Evolutionary conservation across 257 asterid species (phyloP).

Genomic region (Perilla frutescens): DNA sequence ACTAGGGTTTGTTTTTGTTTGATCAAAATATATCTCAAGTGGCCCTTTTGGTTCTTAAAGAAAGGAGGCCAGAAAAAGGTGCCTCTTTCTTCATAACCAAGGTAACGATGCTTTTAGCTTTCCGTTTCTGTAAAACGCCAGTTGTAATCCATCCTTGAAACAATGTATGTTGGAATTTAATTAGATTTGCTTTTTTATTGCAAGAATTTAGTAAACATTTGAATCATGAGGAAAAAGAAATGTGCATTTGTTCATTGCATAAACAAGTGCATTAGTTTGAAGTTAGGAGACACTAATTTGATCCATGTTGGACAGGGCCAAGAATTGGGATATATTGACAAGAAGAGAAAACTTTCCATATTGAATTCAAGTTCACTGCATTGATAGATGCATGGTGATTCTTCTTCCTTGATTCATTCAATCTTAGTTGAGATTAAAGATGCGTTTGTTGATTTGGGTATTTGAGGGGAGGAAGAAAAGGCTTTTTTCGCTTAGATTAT

Average conservation of each 20-base stretch:
- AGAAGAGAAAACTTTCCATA: neutral
- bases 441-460: slow-evolving; percentile 39
- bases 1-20: slow-evolving; percentile 36
- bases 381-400: slow-evolving; percentile 16
- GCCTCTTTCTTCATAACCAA: slow-evolving; percentile 58
- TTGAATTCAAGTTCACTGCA: slow-evolving; percentile 10
- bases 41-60: slow-evolving; percentile 40
- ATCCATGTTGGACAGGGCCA: slow-evolving; percentile 39
- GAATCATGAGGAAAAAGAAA: neutral
- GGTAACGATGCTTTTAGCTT: slow-evolving; percentile 43
- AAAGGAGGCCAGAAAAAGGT: slow-evolving; percentile 33
- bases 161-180: slow-evolving; percentile 5
- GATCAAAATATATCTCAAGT: slow-evolving; percentile 37
- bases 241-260: neutral
- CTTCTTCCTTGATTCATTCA: slow-evolving; percentile 1
- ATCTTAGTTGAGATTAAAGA: slow-evolving; percentile 16
- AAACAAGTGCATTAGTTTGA: neutral
- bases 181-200: neutral
- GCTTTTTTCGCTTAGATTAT: neutral
- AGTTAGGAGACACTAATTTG: slow-evolving; percentile 16
- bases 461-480: slow-evolving; percentile 36
- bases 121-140: slow-evolving; percentile 36
- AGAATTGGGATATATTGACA: neutral
- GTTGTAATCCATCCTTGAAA: slow-evolving; percentile 39
- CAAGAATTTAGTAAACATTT: slow-evolving; percentile 7